Base-by-base conservation (phyloP, 345 rosid species). In the Ricinus communis region DNA sequence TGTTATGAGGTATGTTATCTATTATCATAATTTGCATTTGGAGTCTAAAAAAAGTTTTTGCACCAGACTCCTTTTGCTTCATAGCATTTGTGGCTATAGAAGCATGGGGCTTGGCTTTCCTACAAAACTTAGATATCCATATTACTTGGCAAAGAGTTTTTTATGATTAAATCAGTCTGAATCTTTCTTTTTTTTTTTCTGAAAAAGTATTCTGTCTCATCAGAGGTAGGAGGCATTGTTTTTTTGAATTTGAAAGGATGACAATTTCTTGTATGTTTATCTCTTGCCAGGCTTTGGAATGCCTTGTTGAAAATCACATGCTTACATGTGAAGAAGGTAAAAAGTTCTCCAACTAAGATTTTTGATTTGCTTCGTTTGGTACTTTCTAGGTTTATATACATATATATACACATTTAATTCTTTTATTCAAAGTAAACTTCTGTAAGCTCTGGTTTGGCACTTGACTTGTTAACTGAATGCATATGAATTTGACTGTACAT, bases 231-330 rank as follows among this genome's bases (percentile, higher is more conserved):
- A 43, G 47, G 47, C 14, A 43, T 4, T 43, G 47, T 4, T 43
- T 43, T 60, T 70, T 61, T 55, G 13, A 4, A 15, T 55, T 57
- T n/a, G 18, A 16, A 27, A 41, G 9, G 8, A 2, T 53, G 46
- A 54, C 40, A 51, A 24, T 5, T 66, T 77, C 38, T 45, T 74
- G 33, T 61, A 19, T 72, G 50, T 74, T 72, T 82, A 67, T 69
- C 47, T 43, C 8, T 43, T 12, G 14, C 8, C 89, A 92, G 99
- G 98, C 99, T 77, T 82, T 92, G 85, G 99, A 95, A 75, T 87
- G 99, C 85, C 97, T 92, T 70, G 79, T 87, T 78, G 96, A 89
- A 76, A 90, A 90, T 77, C 97, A 95, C 82, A 92, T 95, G 97
- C 96, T 95, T 71, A 87, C 97, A 50, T 80, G 87, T 65, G 94